These are phyloP conservation scores for Chytridium lagenaria DNA, from an alignment of 371 early-diverging fungal species.

Conservation along the genomic window DNA sequence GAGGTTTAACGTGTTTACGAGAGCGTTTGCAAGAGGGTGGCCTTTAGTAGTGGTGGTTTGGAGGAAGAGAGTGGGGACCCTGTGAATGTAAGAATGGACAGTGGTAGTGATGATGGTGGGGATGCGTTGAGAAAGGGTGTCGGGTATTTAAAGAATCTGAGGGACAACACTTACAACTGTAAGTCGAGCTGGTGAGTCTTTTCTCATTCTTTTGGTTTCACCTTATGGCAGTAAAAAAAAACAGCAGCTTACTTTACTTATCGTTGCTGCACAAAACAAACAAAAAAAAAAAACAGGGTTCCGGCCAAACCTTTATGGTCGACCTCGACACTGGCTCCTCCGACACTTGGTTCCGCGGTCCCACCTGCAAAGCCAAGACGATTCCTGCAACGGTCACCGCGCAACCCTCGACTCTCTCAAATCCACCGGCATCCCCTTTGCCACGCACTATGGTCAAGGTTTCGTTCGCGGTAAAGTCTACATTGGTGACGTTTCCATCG, in stretches of 20 bases:
- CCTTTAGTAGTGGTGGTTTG: background rate
- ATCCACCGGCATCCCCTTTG: conserved; percentile 14
- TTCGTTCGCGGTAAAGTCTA: conserved; percentile 34
- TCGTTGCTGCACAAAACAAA: background rate
- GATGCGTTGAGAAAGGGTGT: background rate
- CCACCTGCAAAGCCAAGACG: conserved; percentile 30
- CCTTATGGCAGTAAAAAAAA: background rate
- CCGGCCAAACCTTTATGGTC: conserved; percentile 35
- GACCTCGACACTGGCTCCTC: conserved; percentile 39
- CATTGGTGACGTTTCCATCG: conserved; percentile 34
- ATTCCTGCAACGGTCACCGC: conserved; percentile 23
- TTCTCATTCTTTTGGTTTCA: background rate
- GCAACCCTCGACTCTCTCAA: conserved; percentile 3
- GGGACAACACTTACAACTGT: conserved; percentile 21
- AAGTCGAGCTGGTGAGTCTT: conserved; percentile 15
- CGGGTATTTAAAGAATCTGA: conserved; percentile 3
- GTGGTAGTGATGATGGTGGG: background rate
- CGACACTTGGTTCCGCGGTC: conserved; percentile 36
- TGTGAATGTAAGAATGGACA: background rate
- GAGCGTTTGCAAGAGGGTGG: background rate
- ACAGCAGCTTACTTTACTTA: background rate
- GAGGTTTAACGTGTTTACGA: no score
- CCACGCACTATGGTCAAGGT: conserved; percentile 34
- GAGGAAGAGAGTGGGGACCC: background rate
- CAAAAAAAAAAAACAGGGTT: conserved; percentile 1